These are phyloP conservation scores for Wickerhamiella pararugosa DNA, from an alignment of 1,139 yeast species.

Conservation along the genomic window DNA sequence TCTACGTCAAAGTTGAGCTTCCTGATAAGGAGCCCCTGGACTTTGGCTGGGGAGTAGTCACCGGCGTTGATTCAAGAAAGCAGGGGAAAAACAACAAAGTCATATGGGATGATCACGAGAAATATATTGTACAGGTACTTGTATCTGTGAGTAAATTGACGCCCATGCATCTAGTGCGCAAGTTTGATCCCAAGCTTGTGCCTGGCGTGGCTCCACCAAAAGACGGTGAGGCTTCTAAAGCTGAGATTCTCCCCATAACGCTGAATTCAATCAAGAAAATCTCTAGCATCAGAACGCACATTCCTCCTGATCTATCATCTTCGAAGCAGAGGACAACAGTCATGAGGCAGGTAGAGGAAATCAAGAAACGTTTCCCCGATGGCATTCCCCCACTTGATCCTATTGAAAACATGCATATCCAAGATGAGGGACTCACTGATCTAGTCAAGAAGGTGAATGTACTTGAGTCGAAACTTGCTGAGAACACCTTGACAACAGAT, in stretches of 20 bases:
- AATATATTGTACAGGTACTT: conserved; percentile 74
- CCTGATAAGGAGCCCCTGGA: conserved; percentile 27
- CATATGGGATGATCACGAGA: conserved; percentile 40
- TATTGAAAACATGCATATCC: conserved; percentile 78
- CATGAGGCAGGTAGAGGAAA: conserved; percentile 64
- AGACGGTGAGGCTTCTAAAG: conserved; percentile 50
- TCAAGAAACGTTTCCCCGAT: conserved; percentile 70
- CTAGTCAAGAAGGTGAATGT: conserved; percentile 68
- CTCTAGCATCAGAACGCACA: conserved; percentile 63
- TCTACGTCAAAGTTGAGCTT: conserved; percentile 39
- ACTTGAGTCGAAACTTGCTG: conserved; percentile 52
- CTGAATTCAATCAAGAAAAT: conserved; percentile 58
- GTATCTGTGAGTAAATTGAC: conserved; percentile 53
- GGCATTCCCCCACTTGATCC: conserved; percentile 88
- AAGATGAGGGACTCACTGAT: conserved; percentile 57
- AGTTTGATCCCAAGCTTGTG: conserved; percentile 51
- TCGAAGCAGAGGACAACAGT: conserved; percentile 58
- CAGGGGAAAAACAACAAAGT: conserved; percentile 14
- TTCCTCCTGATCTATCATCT: conserved; percentile 68
- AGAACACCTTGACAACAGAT: conserved; percentile 58
- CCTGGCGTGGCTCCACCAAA: conserved; percentile 80
- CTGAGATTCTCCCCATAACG: conserved; percentile 74
- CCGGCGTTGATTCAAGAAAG: conserved; percentile 54
- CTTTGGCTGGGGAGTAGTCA: conserved; percentile 93
- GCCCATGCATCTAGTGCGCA: conserved; percentile 29